Percentiles rank a stretch among this genome's conserved stretches.
These are phyloP conservation scores for Fraxinus pennsylvanica DNA, from an alignment of 257 asterid species.

Conservation along the genomic window DNA sequence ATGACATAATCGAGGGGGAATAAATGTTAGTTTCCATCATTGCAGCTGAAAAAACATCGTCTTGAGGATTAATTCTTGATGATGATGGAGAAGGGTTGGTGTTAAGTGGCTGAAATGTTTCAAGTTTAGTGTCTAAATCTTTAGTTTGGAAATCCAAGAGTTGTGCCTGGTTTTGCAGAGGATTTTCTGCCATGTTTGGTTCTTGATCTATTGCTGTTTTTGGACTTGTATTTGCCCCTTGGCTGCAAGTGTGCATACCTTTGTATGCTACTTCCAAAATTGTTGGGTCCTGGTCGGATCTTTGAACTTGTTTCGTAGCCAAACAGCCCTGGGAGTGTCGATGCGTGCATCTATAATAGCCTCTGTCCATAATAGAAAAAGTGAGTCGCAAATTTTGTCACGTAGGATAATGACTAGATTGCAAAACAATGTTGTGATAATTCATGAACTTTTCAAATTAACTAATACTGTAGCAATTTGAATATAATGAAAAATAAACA, in stretches of 20 bases:
- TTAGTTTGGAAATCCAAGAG: constrained; percentile 30
- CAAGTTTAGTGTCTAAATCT: constrained; percentile 26
- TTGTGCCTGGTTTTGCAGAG: constrained; percentile 18
- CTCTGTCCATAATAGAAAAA: background rate
- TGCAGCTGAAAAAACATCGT: constrained; percentile 16
- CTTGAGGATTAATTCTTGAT: constrained; percentile 22
- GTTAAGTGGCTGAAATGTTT: constrained; percentile 22
- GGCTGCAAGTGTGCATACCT: constrained; percentile 22
- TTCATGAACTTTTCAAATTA: too few species aligned
- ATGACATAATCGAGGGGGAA: constrained; percentile 1
- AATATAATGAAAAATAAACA: too few species aligned
- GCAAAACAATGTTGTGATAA: background rate
- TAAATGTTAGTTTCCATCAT: constrained; percentile 4
- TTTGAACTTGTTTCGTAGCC: background rate
- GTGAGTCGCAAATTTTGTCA: too few species aligned
- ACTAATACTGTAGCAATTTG: too few species aligned
- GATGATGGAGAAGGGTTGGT: constrained; percentile 13
- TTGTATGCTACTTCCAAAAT: too few species aligned
- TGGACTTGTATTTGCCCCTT: constrained; percentile 21
- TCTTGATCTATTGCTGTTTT: constrained; percentile 18
- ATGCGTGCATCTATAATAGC: constrained; percentile 49
- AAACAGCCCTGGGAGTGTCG: background rate
- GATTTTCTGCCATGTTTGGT: constrained; percentile 22
- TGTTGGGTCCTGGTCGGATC: too few species aligned
- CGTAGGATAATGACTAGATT: too few species aligned